These are phyloP conservation scores for Acanthamoeba culbertsoni DNA, from an alignment of 208 protist species.

Conservation along the genomic window DNA sequence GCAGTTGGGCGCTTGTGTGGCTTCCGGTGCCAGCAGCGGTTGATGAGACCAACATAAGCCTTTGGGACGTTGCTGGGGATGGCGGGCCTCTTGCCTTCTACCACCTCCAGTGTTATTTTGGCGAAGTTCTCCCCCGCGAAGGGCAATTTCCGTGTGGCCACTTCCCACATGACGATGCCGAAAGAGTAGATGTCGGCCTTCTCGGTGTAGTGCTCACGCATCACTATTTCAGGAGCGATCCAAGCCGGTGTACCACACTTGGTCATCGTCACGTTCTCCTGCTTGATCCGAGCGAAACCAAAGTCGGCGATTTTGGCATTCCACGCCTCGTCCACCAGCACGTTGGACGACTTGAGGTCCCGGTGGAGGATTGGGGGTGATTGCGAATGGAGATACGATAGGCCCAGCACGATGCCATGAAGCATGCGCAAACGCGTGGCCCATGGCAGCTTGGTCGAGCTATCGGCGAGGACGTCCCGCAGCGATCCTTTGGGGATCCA, in stretches of 20 bases:
- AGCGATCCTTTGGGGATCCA: background rate
- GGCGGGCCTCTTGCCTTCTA: background rate
- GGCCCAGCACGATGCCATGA: background rate
- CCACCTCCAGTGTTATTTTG: background rate
- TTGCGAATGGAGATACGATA: conserved; percentile 4
- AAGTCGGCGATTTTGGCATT: conserved; percentile 71
- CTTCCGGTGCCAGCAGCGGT: too few species aligned
- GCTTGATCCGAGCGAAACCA: conserved; percentile 50
- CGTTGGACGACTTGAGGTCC: background rate
- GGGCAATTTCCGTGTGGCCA: background rate
- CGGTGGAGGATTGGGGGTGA: background rate
- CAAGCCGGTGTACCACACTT: background rate
- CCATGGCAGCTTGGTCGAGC: background rate
- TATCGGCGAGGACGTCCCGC: conserved; percentile 52
- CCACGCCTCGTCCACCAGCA: conserved; percentile 41
- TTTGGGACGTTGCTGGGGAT: background rate
- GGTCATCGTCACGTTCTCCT: background rate
- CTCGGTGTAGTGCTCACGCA: background rate
- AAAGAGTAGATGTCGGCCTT: background rate
- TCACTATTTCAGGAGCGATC: background rate
- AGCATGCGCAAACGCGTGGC: background rate
- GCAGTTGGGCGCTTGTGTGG: too few species aligned
- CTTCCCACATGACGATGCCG: background rate
- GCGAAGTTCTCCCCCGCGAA: background rate
- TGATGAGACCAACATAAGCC: too few species aligned